Base-by-base conservation (phyloP, 1,284 basidiomycete genomes). In the Pseudozyma tsukubaensis region DNA sequence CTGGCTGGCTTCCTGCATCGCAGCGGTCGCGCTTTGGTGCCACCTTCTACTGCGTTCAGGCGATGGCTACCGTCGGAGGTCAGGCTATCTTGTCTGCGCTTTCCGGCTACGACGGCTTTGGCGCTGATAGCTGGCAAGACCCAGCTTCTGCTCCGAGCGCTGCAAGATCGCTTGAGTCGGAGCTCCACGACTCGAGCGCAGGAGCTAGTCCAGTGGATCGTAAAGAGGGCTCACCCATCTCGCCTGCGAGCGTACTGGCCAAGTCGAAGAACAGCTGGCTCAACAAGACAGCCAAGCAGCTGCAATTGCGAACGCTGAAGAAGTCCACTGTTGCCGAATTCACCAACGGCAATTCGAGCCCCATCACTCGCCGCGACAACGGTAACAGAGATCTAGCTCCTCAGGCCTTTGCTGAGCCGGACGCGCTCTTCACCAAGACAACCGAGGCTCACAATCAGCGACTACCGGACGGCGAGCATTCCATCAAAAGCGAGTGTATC, bases 1-100 rank as follows among this genome's bases (percentile, higher is more conserved):
- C 83, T 1, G 83, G 83, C 14, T 84, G 83, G 82, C 55, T 84
- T 11, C 83, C 83, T 4, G 79, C 76, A n/a, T 80, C 76, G 12
- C 59, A 81, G 21, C 62, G 63, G n/a, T 72, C 82, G 12, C 76
- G 81, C 11, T 79, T 78, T 16, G 78, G 80, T 10, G 78, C 78
- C 16, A 83, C 78, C 12, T 84, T 84, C 54, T 84, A 83, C 61
- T 79, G 72, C 51, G 55, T 84, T 1, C 63, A 77, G 19, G 79
- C 83, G 18, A 60, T 44, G 7, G 81, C 77, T 4, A 47, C 50
- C 19, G 59, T 83, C 19, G 52, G 60, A 24, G 72, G 74, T 11
- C 60, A 59, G 14, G 59, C 49, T n/a, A 36, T 73, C 6, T 58
- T 69, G 18, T 73, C 65, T 0, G 55, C 67, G 8, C 51, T 70